Evolutionary conservation across 257 asterid genomes (phyloP).

Genomic region (Solanum chilense): DNA sequence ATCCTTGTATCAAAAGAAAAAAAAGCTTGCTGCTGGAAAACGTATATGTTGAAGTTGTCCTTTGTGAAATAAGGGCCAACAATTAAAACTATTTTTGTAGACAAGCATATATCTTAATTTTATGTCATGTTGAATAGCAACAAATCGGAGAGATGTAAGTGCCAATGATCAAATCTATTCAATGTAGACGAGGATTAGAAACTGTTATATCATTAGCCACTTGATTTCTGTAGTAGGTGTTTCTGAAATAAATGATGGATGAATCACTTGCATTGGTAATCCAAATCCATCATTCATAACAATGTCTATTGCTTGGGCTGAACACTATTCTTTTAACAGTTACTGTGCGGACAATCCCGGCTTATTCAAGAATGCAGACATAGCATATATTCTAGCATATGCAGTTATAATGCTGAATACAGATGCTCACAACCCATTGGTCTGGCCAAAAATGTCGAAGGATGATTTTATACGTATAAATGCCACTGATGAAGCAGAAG

Average conservation of each 20-base stretch:
- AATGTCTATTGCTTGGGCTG: constrained; percentile 8
- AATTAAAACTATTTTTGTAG: not conserved
- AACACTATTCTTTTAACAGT: constrained; percentile 37
- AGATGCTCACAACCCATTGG: constrained; percentile 99
- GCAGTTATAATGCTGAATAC: constrained; percentile 98
- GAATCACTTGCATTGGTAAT: not conserved
- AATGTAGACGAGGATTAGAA: not conserved
- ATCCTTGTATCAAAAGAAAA: not conserved
- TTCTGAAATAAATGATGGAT: not conserved
- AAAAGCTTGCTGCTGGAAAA: not conserved
- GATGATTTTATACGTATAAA: constrained; percentile 83
- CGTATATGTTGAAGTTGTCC: not conserved
- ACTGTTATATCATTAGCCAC: not conserved
- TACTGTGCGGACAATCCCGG: constrained; percentile 94
- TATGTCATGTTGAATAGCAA: not conserved
- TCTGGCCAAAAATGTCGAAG: constrained; percentile 98
- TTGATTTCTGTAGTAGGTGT: not conserved
- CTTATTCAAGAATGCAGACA: constrained; percentile 93
- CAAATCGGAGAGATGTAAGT: not conserved
- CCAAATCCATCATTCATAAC: not conserved
- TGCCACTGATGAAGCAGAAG: constrained; percentile 72
- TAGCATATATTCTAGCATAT: constrained; percentile 97
- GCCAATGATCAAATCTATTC: not conserved
- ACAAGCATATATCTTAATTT: not conserved
- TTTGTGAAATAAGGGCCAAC: not conserved